Base-by-base conservation (phyloP, 2,329 filamentous ascomycete genomes). In the Xylaria sp. region DNA sequence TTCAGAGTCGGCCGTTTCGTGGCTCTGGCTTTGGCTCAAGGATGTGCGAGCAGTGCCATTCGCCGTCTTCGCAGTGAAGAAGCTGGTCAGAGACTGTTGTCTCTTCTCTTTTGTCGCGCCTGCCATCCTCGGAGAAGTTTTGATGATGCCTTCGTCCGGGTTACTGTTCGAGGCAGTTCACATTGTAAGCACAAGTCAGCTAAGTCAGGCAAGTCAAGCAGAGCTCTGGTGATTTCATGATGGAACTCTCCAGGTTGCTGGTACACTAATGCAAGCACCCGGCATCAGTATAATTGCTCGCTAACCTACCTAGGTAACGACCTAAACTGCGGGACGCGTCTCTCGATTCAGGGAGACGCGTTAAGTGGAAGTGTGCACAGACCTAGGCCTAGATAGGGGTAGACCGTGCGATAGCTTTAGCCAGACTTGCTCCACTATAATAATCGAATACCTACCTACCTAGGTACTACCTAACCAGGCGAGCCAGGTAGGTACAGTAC, bases 81-180 rank as follows among this genome's bases (percentile, higher is more conserved):
- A 97, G 77, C 90, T 94, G 2, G 93, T 96, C 70, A 98, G 91
- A 0, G 93, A 93, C 73, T 91, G 88, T 78, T 98, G 93, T 75
- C 91, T 92, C 80, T 91, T 92, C 64, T 79, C 82, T 33, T 83
- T 84, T 0, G 83, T 69, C 15, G 80, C 76, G 36, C 79, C 78
- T 18, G 81, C 77, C 82, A 84, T 84, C 10, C 39, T 54, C 71
- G 64, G 43, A 39, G 39, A 48, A 39, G 31, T 58, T 39, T 5
- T 39, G 20, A 33, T 15, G 48, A 58, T 48, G 41, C 28, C 7
- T 55, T 70, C 48, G n/a, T 25, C 15, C 23, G 39, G 20, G 23
- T 43, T 56, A 33, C 33, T 58, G 18, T 36, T 58, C 13, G 31
- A 31, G 48, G 36, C 39, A 58, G 58, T 67, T 70, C 52, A 63